Evolutionary conservation across 1,139 yeast species (phyloP).

Genomic region (Sugiyamaella grinbergsii): DNA sequence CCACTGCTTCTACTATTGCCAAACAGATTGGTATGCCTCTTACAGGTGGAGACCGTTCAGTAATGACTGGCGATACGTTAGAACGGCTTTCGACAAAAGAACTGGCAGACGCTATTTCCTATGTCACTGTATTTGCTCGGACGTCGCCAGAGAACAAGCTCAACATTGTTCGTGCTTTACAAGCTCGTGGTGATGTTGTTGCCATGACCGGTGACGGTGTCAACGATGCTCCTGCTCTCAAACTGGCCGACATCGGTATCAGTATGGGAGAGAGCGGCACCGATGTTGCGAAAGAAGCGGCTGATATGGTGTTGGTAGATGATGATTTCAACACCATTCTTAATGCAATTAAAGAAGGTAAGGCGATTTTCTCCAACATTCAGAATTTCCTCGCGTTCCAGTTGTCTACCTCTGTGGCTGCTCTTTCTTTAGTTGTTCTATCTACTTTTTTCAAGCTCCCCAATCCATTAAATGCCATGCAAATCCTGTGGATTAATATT

Average conservation of each 20-base stretch:
- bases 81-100: constrained; percentile 71
- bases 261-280: constrained; percentile 98
- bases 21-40: constrained; percentile 90
- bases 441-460: constrained; percentile 86
- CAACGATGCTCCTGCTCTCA: constrained; percentile 98
- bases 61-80: constrained; percentile 80
- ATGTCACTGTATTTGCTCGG: constrained; percentile 91
- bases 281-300: constrained; percentile 97
- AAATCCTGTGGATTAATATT: constrained; percentile 94
- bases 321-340: constrained; percentile 93
- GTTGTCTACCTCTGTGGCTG: constrained; percentile 93
- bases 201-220: constrained; percentile 99
- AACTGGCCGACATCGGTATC: constrained; percentile 95
- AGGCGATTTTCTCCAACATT: constrained; percentile 91
- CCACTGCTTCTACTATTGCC: constrained; percentile 91
- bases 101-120: constrained; percentile 70
- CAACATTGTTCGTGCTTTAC: constrained; percentile 86
- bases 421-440: constrained; percentile 82
- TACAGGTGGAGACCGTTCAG: constrained; percentile 55
- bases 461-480: constrained; percentile 98
- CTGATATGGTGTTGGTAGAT: constrained; percentile 96
- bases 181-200: constrained; percentile 89
- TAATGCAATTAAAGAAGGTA: constrained; percentile 93
- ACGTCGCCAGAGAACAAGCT: constrained; percentile 97
- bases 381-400: constrained; percentile 94